Evolutionary conservation across 2,329 filamentous ascomycete species (phyloP).

Genomic region (Diaporthe sp.): DNA sequence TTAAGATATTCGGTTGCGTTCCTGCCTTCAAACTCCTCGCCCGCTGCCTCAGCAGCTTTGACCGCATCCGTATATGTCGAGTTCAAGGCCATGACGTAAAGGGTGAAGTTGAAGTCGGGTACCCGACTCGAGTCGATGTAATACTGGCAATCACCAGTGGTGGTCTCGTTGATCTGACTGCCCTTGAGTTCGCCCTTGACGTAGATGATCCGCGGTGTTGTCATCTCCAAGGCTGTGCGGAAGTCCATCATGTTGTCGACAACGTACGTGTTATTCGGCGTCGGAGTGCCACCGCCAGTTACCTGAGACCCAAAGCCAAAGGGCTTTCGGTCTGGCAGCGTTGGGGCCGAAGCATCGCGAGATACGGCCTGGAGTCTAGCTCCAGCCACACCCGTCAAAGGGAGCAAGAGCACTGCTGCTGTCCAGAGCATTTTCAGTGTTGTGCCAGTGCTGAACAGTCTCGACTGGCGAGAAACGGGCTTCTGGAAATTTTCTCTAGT

Average conservation of each 20-base stretch:
- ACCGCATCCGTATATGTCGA: conserved; percentile 25
- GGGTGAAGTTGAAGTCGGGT: conserved; percentile 13
- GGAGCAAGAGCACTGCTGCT: conserved; percentile 7
- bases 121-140: conserved; percentile 29
- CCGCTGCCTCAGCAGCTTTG: conserved; percentile 9
- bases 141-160: conserved; percentile 14
- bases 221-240: conserved; percentile 1
- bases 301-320: conserved; percentile 20
- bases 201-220: conserved; percentile 24
- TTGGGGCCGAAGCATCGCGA: neutral
- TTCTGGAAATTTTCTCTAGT: neutral
- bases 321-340: conserved; percentile 21
- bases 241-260: conserved; percentile 31
- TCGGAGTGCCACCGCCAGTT: conserved; percentile 1
- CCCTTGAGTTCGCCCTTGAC: conserved; percentile 28
- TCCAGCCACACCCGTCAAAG: neutral
- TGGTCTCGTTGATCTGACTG: conserved; percentile 28
- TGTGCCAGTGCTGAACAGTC: neutral
- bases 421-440: conserved; percentile 9
- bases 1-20: conserved; percentile 20
- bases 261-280: neutral
- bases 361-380: neutral
- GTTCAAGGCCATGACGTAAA: conserved; percentile 25
- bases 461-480: neutral
- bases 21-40: conserved; percentile 24